Conservation (phyloP, 1,139 yeast genomes). For the Kodamaea ohmeri region DNA sequence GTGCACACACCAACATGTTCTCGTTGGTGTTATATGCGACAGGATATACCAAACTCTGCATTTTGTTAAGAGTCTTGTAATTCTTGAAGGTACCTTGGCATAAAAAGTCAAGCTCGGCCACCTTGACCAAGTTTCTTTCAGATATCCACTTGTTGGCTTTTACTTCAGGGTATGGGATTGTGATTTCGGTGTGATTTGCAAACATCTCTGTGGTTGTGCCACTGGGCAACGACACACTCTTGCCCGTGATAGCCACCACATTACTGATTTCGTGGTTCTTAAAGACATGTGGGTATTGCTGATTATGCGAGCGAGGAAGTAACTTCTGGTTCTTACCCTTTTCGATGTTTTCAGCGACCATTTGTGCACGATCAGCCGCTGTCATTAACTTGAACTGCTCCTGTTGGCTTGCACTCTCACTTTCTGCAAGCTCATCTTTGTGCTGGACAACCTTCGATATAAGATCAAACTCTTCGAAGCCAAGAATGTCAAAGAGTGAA, state of each 20-base stretch:
- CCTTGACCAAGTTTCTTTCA: conserved; percentile 53
- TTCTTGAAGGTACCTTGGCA: conserved; percentile 85
- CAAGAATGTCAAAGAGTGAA: conserved; percentile 70
- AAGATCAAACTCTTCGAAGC: conserved; percentile 80
- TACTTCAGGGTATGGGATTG: conserved; percentile 71
- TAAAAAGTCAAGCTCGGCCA: conserved; percentile 65
- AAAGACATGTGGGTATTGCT: conserved; percentile 84
- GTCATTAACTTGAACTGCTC: conserved; percentile 35
- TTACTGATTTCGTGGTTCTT: conserved; percentile 65
- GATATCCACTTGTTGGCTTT: conserved; percentile 45
- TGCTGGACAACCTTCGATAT: conserved; percentile 64
- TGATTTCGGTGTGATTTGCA: conserved; percentile 75
- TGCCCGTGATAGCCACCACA: conserved; percentile 74
- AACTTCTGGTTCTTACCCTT: conserved; percentile 51
- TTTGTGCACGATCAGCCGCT: conserved; percentile 56
- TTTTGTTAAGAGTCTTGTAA: conserved; percentile 74
- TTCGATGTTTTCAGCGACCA: conserved; percentile 53
- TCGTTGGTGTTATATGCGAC: conserved; percentile 92
- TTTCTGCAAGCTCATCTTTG: conserved; percentile 25
- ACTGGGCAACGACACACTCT: conserved; percentile 70
- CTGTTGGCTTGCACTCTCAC: conserved; percentile 4
- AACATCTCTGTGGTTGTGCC: conserved; percentile 72
- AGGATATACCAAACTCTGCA: conserved; percentile 90
- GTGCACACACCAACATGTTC: conserved; percentile 97
- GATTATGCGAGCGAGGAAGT: conserved; percentile 43